These are phyloP conservation scores for Theobroma grandiflorum DNA, from an alignment of 441 rosid species.

Conservation along the genomic window DNA sequence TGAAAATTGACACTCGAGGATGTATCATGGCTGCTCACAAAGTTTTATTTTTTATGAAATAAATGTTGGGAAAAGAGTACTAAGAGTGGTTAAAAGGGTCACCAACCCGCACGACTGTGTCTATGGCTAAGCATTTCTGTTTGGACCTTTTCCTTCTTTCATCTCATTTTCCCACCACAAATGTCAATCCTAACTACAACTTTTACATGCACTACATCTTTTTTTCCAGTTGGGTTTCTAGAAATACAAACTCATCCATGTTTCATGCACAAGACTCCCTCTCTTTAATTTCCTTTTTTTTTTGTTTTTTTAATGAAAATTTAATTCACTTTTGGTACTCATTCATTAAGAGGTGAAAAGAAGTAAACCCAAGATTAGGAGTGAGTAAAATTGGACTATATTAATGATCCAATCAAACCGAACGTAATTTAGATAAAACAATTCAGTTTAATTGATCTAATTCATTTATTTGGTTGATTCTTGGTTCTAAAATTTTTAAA, in stretches of 20 bases:
- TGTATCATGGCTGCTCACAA: conserved; percentile 10
- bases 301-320: neutral
- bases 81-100: conserved; percentile 61
- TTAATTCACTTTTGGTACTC: no score
- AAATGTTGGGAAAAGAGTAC: conserved; percentile 17
- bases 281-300: neutral
- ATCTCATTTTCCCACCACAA: conserved; percentile 17
- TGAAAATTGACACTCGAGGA: conserved; percentile 12
- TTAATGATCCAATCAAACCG: no score
- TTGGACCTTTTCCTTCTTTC: conserved; percentile 30
- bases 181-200: conserved; percentile 58
- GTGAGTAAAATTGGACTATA: no score
- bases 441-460: no score
- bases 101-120: conserved; percentile 61
- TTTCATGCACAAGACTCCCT: conserved; percentile 22
- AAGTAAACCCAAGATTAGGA: neutral
- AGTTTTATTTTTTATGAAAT: neutral
- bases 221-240: conserved; percentile 36
- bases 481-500: no score
- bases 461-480: no score
- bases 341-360: neutral
- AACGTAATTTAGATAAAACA: no score
- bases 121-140: conserved; percentile 35
- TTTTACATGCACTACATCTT: neutral
- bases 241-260: conserved; percentile 29